phyloP scores from a whole-genome alignment of 306 rosid genomes.

The Prinsepia uniflora region DNA sequence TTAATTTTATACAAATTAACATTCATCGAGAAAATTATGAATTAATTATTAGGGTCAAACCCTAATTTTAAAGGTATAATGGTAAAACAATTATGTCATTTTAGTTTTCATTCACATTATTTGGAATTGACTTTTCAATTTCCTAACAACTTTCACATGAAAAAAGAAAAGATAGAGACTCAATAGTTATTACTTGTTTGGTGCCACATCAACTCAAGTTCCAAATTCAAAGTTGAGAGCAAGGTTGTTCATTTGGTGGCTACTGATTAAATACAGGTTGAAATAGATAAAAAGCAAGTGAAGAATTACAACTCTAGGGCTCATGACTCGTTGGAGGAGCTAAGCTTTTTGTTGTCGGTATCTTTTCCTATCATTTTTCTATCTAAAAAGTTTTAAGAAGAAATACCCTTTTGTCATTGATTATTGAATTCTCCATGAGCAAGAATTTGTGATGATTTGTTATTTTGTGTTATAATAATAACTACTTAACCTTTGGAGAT shows the following conservation, averaged over 20 bases:
- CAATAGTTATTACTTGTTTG: conserved; percentile 13
- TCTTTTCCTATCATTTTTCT: not conserved
- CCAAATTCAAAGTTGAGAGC: conserved; percentile 60
- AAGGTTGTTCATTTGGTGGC: conserved; percentile 63
- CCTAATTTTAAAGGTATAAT: too few relatives aligned
- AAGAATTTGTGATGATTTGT: not conserved
- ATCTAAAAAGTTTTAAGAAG: conserved; percentile 9
- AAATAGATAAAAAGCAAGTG: not conserved
- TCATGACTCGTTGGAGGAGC: conserved; percentile 6
- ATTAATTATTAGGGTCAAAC: too few relatives aligned
- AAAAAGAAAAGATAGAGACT: too few relatives aligned
- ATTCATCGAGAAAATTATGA: too few relatives aligned
- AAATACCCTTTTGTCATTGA: not conserved
- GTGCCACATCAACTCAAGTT: conserved; percentile 74
- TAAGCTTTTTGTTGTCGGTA: not conserved
- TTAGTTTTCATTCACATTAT: too few relatives aligned
- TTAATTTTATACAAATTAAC: too few relatives aligned
- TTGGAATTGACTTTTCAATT: too few relatives aligned
- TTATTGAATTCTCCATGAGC: not conserved
- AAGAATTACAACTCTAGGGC: not conserved
- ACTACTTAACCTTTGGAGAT: too few relatives aligned
- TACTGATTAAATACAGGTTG: conserved; percentile 35
- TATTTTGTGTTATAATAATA: not conserved
- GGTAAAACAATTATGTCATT: too few relatives aligned
- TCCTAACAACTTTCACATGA: conserved; percentile 5